Evolutionary conservation across 805 yeast species (phyloP).

Genomic region (Nakazawaea ambrosiae): DNA sequence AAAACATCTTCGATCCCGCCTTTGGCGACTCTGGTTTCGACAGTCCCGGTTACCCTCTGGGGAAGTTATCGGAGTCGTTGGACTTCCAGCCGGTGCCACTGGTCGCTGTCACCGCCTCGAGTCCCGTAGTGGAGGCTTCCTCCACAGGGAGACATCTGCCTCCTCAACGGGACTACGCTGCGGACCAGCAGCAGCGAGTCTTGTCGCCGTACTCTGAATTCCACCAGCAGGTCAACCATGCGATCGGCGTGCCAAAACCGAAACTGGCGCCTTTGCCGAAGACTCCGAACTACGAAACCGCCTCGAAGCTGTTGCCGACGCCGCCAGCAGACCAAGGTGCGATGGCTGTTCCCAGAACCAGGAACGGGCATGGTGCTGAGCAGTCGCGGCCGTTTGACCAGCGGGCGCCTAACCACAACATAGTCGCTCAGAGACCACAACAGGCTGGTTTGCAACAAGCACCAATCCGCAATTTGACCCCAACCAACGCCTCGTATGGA

Average conservation of each 20-base stretch:
- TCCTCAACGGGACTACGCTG: constrained; percentile 13
- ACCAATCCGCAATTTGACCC: constrained; percentile 1
- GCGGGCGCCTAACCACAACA: constrained; percentile 21
- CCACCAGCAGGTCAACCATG: constrained; percentile 21
- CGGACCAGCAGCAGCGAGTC: constrained; percentile 13
- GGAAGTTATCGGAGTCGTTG: constrained; percentile 1
- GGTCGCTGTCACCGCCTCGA: constrained; percentile 1
- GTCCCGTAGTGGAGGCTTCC: constrained; percentile 6
- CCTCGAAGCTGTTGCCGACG: neutral
- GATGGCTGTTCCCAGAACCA: no score
- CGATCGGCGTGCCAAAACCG: constrained; percentile 18
- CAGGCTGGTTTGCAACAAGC: neutral
- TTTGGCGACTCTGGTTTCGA: constrained; percentile 12
- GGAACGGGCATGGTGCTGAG: no score
- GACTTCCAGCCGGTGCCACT: constrained; percentile 1
- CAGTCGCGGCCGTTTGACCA: constrained; percentile 10
- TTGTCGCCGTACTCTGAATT: constrained; percentile 30
- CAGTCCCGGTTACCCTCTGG: neutral
- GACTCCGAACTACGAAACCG: neutral
- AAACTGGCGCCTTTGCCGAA: neutral
- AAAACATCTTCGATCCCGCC: constrained; percentile 12
- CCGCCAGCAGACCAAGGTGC: no score
- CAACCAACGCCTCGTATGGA: neutral
- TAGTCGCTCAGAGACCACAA: constrained; percentile 15
- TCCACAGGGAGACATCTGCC: constrained; percentile 21